phyloP scores from a whole-genome alignment of 352 stramenopile genomes.

The Achlya hypogyna region DNA sequence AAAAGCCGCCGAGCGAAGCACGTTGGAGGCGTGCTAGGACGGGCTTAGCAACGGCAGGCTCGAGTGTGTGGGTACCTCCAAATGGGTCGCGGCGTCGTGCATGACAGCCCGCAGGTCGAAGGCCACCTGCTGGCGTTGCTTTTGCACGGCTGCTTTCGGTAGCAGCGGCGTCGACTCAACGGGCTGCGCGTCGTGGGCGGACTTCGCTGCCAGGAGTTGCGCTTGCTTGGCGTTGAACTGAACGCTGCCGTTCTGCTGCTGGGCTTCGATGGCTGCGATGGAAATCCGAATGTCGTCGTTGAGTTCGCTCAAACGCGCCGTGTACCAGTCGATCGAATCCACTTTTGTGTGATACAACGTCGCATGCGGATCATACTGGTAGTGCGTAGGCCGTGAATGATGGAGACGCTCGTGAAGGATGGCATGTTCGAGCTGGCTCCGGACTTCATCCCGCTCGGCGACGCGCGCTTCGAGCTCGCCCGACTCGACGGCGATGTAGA shows the following conservation, averaged over 20 bases:
- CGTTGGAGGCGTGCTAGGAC: not conserved
- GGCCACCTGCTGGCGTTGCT: not conserved
- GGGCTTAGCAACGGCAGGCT: not conserved
- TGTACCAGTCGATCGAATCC: constrained; percentile 56
- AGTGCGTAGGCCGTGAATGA: constrained; percentile 14
- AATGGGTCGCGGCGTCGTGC: not conserved
- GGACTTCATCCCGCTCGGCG: constrained; percentile 37
- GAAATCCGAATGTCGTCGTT: constrained; percentile 32
- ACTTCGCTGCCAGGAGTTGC: not conserved
- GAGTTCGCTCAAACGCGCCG: constrained; percentile 35
- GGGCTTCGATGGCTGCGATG: constrained; percentile 18
- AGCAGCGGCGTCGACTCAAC: not conserved
- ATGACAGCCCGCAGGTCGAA: not conserved
- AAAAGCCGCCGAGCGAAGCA: constrained; percentile 64
- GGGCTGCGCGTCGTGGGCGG: not conserved
- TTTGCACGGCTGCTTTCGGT: not conserved
- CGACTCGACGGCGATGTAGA: constrained; percentile 69
- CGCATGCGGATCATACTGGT: constrained; percentile 17
- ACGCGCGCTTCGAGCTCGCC: constrained; percentile 37
- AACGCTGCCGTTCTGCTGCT: constrained; percentile 23
- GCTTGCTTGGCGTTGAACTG: constrained; percentile 10
- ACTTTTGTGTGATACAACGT: constrained; percentile 31
- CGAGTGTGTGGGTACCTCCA: not conserved
- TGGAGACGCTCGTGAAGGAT: constrained; percentile 33
- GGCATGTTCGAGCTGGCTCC: constrained; percentile 42